Evolutionary conservation across 192 early-diverging fungal species (phyloP).

Genomic region (Podila verticillata): DNA sequence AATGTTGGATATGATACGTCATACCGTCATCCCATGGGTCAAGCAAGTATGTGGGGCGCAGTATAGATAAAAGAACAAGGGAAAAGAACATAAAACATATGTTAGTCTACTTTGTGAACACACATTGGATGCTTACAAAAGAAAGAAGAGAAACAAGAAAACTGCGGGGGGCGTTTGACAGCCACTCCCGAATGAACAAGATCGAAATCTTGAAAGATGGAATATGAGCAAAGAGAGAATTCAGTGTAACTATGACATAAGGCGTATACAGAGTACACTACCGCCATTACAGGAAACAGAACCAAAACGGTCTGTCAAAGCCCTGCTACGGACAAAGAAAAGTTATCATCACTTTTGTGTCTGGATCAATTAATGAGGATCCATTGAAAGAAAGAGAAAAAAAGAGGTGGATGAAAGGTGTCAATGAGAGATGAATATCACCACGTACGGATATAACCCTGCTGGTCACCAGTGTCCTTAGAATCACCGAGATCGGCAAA

Average conservation of each 20-base stretch:
- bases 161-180: constrained; percentile 2
- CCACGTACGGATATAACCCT: constrained; percentile 58
- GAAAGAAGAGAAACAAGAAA: not conserved
- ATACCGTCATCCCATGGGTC: not conserved
- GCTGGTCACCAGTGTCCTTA: constrained; percentile 51
- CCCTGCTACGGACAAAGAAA: constrained; percentile 40
- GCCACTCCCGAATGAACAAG: too few species aligned
- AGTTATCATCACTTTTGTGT: constrained; percentile 43
- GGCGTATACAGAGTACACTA: constrained; percentile 39
- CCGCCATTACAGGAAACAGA: constrained; percentile 43
- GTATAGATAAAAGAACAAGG: not conserved
- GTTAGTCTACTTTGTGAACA: not conserved
- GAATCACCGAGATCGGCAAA: constrained; percentile 59
- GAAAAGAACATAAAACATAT: not conserved
- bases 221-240: constrained; percentile 2
- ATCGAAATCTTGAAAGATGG: too few species aligned
- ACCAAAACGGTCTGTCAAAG: constrained; percentile 42
- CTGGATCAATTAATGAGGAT: not conserved
- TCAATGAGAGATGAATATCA: not conserved
- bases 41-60: constrained; percentile 3
- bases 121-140: not conserved
- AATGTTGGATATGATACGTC: not conserved
- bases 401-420: not conserved
- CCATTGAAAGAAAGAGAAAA: not conserved
- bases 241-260: constrained; percentile 50